These are phyloP conservation scores for Pichia occidentalis DNA, from an alignment of 805 yeast genomes.

Conservation along the genomic window DNA sequence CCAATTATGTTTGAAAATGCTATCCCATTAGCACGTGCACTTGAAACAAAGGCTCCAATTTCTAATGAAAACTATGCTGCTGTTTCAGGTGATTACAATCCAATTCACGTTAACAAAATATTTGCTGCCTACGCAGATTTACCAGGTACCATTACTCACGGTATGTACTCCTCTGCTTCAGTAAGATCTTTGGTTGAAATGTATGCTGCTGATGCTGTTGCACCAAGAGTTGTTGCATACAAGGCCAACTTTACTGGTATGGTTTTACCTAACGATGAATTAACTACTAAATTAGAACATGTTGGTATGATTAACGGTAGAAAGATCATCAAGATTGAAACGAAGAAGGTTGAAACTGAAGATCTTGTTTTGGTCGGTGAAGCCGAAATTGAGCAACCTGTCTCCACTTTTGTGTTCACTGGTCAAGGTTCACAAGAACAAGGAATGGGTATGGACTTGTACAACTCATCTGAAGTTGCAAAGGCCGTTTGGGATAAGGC, in stretches of 20 bases:
- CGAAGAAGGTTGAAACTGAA: conserved; percentile 75
- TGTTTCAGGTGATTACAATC: conserved; percentile 97
- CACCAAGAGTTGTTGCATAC: conserved; percentile 93
- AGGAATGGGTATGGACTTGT: conserved; percentile 99
- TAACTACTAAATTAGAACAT: conserved; percentile 85
- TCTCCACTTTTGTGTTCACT: conserved; percentile 92
- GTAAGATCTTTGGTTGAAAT: conserved; percentile 93
- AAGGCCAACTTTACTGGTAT: conserved; percentile 87
- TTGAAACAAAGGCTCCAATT: conserved; percentile 78
- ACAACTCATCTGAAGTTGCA: conserved; percentile 86
- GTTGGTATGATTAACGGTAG: conserved; percentile 99
- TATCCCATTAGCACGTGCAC: conserved; percentile 70
- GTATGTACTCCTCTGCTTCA: conserved; percentile 97
- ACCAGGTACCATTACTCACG: conserved; percentile 98
- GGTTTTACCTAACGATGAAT: conserved; percentile 93
- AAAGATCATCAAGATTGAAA: conserved; percentile 89
- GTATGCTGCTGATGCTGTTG: conserved; percentile 97
- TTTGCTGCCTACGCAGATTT: conserved; percentile 88
- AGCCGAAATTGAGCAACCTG: conserved; percentile 98
- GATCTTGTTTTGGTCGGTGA: conserved; percentile 80
- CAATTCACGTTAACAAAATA: conserved; percentile 94
- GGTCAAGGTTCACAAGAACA: conserved; percentile 99
- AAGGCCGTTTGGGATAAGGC: conserved; percentile 97
- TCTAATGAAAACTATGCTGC: conserved; percentile 95
- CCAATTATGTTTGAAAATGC: conserved; percentile 85